Conservation (phyloP, 768 basidiomycete species). For the Tulasnella sp. region DNA sequence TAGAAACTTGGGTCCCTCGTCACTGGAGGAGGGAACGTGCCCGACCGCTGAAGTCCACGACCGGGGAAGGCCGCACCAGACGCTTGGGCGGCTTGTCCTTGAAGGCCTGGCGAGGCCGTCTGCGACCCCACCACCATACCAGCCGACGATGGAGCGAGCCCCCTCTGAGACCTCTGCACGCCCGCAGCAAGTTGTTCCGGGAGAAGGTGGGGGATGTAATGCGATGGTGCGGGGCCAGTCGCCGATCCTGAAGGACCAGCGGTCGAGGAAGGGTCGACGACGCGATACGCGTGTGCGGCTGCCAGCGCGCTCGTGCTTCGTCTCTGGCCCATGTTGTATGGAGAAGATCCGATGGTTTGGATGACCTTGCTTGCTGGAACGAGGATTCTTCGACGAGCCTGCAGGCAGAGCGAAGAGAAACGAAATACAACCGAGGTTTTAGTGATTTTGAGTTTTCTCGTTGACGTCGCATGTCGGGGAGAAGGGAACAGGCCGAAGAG, state of each 20-base stretch:
- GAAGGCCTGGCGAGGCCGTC: not conserved
- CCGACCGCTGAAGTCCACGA: not conserved
- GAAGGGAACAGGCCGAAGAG: constrained; percentile 2
- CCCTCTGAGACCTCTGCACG: constrained; percentile 1
- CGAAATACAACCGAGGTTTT: constrained; percentile 7
- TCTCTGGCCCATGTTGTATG: not conserved
- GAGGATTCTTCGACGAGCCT: constrained; percentile 19
- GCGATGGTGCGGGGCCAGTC: not conserved
- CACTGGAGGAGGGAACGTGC: not conserved
- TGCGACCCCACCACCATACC: not conserved
- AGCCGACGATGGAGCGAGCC: constrained; percentile 3
- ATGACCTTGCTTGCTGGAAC: constrained; percentile 9
- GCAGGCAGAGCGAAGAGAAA: not conserved
- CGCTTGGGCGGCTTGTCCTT: not conserved
- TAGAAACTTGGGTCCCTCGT: not conserved
- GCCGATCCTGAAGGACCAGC: constrained; percentile 2
- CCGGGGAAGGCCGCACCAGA: constrained; percentile 1
- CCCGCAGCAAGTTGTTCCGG: constrained; percentile 6
- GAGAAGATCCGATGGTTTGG: constrained; percentile 7
- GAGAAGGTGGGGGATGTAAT: not conserved
- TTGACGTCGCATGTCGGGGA: not conserved
- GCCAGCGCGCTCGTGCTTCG: not conserved
- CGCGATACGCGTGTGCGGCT: constrained; percentile 14
- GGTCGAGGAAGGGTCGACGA: not conserved
- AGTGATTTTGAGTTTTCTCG: constrained; percentile 9